Evolutionary conservation across 495 filamentous ascomycete genomes (phyloP).

Genomic region (Daldinia vernicosa): DNA sequence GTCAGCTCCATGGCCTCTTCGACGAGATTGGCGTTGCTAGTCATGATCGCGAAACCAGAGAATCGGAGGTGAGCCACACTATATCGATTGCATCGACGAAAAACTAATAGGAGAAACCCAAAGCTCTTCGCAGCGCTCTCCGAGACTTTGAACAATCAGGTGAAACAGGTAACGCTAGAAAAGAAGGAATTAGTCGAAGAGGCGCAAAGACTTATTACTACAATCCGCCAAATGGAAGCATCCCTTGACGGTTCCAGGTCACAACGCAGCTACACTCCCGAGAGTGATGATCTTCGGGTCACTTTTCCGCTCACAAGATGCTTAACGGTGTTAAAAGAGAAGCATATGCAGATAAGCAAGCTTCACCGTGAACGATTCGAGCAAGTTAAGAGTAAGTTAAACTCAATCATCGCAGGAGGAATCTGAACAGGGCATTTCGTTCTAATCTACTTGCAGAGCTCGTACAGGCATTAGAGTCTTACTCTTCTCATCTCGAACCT

Average conservation of each 20-base stretch:
- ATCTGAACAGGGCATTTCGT: background rate
- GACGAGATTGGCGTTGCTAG: slow-evolving; percentile 93
- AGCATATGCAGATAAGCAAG: slow-evolving; percentile 78
- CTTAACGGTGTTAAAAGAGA: slow-evolving; percentile 81
- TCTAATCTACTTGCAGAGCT: slow-evolving; percentile 69
- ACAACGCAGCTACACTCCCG: slow-evolving; percentile 59
- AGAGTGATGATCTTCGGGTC: slow-evolving; percentile 72
- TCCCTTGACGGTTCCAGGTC: slow-evolving; percentile 81
- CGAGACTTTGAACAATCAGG: slow-evolving; percentile 84
- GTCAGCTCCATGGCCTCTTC: slow-evolving; percentile 89
- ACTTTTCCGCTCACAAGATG: slow-evolving; percentile 84
- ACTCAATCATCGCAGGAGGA: background rate
- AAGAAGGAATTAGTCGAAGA: slow-evolving; percentile 88
- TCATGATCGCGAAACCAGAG: slow-evolving; percentile 88
- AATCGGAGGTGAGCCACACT: slow-evolving; percentile 74
- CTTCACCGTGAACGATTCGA: slow-evolving; percentile 89
- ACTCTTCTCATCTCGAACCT: slow-evolving; percentile 90
- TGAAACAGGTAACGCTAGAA: slow-evolving; percentile 80
- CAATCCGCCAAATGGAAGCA: slow-evolving; percentile 90
- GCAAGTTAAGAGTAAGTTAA: slow-evolving; percentile 84
- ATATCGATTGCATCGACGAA: slow-evolving; percentile 8
- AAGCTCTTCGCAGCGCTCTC: slow-evolving; percentile 89
- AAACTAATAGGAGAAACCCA: slow-evolving; percentile 42
- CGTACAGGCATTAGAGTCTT: slow-evolving; percentile 90
- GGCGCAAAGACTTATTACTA: slow-evolving; percentile 82